phyloP scores from a whole-genome alignment of 2,329 filamentous ascomycete genomes.

The Capronia epimyces region DNA sequence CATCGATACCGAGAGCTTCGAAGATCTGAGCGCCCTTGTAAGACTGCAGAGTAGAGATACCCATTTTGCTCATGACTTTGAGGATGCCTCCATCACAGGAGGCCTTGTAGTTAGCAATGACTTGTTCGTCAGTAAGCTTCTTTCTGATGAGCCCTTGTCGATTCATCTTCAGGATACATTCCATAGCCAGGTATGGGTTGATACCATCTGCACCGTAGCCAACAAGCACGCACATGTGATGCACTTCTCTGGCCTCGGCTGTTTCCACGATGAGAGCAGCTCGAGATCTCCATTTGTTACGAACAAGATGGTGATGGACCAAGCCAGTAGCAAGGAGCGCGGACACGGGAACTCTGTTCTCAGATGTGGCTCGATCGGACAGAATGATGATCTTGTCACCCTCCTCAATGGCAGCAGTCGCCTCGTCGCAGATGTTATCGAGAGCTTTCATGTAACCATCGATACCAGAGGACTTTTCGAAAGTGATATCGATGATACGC shows the following conservation, averaged over 20 bases:
- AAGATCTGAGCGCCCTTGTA: constrained; percentile 99
- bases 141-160: constrained; percentile 88
- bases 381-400: constrained; percentile 81
- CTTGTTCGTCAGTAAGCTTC: constrained; percentile 71
- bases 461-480: constrained; percentile 76
- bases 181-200: constrained; percentile 91
- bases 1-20: constrained; percentile 88
- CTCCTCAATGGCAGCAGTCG: constrained; percentile 75
- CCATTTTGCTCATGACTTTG: constrained; percentile 99
- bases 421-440: constrained; percentile 79
- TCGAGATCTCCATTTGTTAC: constrained; percentile 91
- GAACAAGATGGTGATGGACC: constrained; percentile 90
- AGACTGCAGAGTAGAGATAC: constrained; percentile 89
- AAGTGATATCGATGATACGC: constrained; percentile 86
- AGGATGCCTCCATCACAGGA: constrained; percentile 93
- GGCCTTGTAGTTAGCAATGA: constrained; percentile 94
- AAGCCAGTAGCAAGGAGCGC: constrained; percentile 83
- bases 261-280: constrained; percentile 85
- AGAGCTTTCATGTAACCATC: constrained; percentile 81
- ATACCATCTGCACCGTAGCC: constrained; percentile 92
- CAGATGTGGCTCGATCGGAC: constrained; percentile 79
- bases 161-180: constrained; percentile 96
- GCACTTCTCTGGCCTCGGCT: constrained; percentile 90
- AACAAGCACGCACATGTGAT: constrained; percentile 97
- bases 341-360: constrained; percentile 78